phyloP scores from a whole-genome alignment of 257 asterid species.

The Jaltomata sinuosa region DNA sequence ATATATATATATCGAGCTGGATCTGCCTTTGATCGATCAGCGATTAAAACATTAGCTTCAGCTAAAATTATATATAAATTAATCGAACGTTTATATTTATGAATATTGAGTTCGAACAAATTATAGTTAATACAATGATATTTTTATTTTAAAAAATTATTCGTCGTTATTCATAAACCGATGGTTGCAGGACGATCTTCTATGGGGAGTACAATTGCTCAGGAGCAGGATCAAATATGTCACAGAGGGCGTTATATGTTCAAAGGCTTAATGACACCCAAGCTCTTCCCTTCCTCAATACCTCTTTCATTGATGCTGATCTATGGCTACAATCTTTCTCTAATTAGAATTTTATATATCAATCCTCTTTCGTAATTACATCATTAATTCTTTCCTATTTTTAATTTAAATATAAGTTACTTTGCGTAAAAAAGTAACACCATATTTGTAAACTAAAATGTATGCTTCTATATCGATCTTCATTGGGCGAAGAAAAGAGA shows the following conservation, averaged over 20 bases:
- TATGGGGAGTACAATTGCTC: constrained; percentile 85
- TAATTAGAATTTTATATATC: neutral
- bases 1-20: too few relatives aligned
- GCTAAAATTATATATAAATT: too few relatives aligned
- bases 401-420: neutral
- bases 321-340: constrained; percentile 65
- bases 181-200: constrained; percentile 45
- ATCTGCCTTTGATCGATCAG: too few relatives aligned
- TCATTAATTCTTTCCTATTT: neutral
- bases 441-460: neutral
- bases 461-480: neutral
- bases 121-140: neutral
- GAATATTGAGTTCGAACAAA: too few relatives aligned
- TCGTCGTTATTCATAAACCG: neutral
- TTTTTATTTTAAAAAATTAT: too few relatives aligned
- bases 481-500: neutral
- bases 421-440: neutral
- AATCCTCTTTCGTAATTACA: neutral
- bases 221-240: constrained; percentile 60
- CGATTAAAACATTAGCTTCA: too few relatives aligned
- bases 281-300: constrained; percentile 47
- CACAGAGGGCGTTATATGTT: constrained; percentile 46
- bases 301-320: constrained; percentile 66
- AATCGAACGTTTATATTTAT: too few relatives aligned
- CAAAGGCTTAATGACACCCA: constrained; percentile 70